These are phyloP conservation scores for Coemansia sp. DNA, from an alignment of 192 early-diverging fungal species.

Conservation along the genomic window DNA sequence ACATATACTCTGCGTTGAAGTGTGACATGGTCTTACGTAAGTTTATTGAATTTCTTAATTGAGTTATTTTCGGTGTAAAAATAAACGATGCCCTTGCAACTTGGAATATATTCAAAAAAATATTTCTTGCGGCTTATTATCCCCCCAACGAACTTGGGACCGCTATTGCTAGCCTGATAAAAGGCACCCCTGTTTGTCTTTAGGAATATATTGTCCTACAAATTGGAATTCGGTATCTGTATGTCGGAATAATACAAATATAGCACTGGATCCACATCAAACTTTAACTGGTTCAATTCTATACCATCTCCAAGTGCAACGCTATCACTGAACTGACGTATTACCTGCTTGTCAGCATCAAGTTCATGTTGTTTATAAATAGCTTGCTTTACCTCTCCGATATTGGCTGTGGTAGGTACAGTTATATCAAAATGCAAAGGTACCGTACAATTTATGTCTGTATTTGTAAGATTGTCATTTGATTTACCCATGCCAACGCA, in stretches of 20 bases:
- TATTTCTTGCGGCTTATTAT: too few relatives aligned
- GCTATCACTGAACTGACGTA: not conserved
- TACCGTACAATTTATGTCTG: not conserved
- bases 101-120: not conserved
- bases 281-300: not conserved
- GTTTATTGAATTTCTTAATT: constrained; percentile 28
- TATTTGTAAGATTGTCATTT: not conserved
- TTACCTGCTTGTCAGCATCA: not conserved
- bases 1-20: constrained; percentile 18
- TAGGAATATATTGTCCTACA: not conserved
- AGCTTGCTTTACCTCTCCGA: not conserved
- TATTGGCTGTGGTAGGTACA: not conserved
- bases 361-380: not conserved
- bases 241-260: not conserved
- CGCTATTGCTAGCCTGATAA: not conserved
- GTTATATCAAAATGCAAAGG: not conserved
- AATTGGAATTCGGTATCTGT: not conserved
- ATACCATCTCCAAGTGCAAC: not conserved
- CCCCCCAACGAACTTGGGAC: too few relatives aligned
- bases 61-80: not conserved
- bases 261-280: not conserved
- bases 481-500: not conserved
- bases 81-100: not conserved
- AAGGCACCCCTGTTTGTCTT: too few relatives aligned
- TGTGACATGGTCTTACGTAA: constrained; percentile 11